phyloP scores from a whole-genome alignment of 106 monocot genomes.

The Dactylorhiza incarnata region DNA sequence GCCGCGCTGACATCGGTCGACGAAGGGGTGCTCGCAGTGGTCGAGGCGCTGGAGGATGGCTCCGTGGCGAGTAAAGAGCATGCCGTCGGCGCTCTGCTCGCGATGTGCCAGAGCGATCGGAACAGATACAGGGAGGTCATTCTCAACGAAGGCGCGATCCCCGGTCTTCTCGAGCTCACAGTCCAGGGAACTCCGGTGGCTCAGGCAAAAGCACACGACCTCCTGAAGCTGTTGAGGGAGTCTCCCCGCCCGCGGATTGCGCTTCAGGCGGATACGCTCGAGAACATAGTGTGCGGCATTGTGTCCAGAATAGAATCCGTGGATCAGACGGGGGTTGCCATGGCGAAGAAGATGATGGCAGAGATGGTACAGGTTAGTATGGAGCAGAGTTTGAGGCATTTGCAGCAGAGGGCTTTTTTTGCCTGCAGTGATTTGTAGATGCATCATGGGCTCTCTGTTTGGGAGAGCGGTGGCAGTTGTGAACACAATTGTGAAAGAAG shows the following conservation, averaged over 20 bases:
- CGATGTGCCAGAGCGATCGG: constrained; percentile 43
- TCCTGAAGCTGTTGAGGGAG: constrained; percentile 37
- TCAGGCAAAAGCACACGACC: constrained; percentile 31
- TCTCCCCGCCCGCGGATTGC: constrained; percentile 22
- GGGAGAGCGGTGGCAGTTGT: too few species aligned
- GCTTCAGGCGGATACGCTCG: constrained; percentile 29
- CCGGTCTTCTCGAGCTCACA: constrained; percentile 70
- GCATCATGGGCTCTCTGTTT: too few species aligned
- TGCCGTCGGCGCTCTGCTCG: constrained; percentile 38
- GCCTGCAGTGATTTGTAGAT: too few species aligned
- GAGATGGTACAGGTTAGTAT: constrained; percentile 73
- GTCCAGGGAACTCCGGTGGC: constrained; percentile 48
- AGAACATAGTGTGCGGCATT: constrained; percentile 40
- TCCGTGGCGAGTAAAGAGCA: constrained; percentile 31
- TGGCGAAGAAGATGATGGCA: constrained; percentile 62
- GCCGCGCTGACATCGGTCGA: constrained; percentile 37
- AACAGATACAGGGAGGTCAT: constrained; percentile 40
- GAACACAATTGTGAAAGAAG: too few species aligned
- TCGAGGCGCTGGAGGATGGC: constrained; percentile 79
- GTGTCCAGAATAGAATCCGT: constrained; percentile 41
- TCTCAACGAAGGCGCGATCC: constrained; percentile 65
- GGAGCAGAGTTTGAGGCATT: constrained; percentile 36
- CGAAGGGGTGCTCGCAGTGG: constrained; percentile 70
- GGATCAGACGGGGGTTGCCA: constrained; percentile 33
- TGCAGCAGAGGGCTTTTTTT: constrained; percentile 18